A percentile compares a stretch with the other conserved stretches of the same genome.
Conservation (phyloP, 805 yeast species). For the Yarrowia bubula region DNA sequence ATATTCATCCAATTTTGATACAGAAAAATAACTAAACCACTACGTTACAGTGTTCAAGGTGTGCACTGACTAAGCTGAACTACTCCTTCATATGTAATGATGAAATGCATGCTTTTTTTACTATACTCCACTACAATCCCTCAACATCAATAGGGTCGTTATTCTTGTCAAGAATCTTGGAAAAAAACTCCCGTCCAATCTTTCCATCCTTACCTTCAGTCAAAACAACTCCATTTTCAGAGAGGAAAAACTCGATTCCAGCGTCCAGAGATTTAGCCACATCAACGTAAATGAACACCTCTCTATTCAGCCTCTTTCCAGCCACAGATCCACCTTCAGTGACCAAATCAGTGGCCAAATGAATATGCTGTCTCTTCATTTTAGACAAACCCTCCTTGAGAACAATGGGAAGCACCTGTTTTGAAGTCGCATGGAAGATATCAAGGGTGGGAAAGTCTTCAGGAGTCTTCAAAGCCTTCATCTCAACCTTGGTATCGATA, state of each 20-base stretch:
- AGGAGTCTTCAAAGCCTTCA: constrained; percentile 41
- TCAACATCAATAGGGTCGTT: constrained; percentile 2
- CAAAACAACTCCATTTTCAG: constrained; percentile 73
- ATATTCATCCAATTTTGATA: no score
- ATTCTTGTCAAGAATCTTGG: constrained; percentile 39
- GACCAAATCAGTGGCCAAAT: constrained; percentile 65
- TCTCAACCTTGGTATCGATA: constrained; percentile 46
- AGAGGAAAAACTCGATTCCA: constrained; percentile 54
- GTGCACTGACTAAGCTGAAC: no score
- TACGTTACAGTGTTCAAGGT: no score
- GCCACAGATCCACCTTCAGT: constrained; percentile 52
- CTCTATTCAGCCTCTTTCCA: constrained; percentile 66
- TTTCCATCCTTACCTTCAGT: constrained; percentile 60
- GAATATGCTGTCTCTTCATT: constrained; percentile 84
- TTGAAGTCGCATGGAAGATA: constrained; percentile 75
- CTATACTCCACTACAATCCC: neutral
- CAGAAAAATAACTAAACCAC: no score
- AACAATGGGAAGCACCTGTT: constrained; percentile 50
- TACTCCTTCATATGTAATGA: neutral
- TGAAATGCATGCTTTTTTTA: neutral
- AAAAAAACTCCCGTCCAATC: constrained; percentile 48
- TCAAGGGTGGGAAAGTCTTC: constrained; percentile 53
- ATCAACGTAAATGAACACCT: constrained; percentile 64
- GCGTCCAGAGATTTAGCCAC: constrained; percentile 47
- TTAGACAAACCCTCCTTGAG: constrained; percentile 55